A percentile compares a stretch with the other conserved stretches of the same genome.
Evolutionary conservation across 164 flowering plant genomes (phyloP).

Genomic region (grape (Vitis vinifera)): DNA sequence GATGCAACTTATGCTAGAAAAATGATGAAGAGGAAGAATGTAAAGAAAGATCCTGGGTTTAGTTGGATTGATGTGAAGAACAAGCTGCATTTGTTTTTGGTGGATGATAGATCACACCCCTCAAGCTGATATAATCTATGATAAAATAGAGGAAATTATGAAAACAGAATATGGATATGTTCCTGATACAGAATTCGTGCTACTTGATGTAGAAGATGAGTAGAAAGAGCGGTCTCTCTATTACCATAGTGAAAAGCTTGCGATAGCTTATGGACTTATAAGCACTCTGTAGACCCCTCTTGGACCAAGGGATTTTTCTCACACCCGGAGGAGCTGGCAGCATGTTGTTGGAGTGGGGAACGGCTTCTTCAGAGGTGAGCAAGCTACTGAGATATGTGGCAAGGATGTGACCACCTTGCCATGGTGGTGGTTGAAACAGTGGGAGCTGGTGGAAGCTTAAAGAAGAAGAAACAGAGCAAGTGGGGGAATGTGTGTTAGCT

Average conservation of each 20-base stretch:
- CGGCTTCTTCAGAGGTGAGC: too few species aligned
- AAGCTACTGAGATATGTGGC: too few species aligned
- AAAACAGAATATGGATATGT: conserved; percentile 41
- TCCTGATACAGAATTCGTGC: conserved; percentile 43
- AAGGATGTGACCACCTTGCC: too few species aligned
- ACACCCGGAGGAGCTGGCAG: too few species aligned
- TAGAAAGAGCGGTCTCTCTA: conserved; percentile 47
- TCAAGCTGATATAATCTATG: conserved; percentile 37
- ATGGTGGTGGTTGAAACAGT: too few species aligned
- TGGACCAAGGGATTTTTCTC: too few species aligned
- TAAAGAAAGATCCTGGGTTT: conserved; percentile 67
- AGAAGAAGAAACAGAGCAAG: too few species aligned
- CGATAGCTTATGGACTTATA: conserved; percentile 34
- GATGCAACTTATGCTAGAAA: conserved; percentile 47
- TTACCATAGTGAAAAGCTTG: conserved; percentile 59
- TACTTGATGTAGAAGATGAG: conserved; percentile 50
- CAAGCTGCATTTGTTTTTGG: conserved; percentile 54
- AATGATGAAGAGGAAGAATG: conserved; percentile 44
- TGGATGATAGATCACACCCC: conserved; percentile 56
- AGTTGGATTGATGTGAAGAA: conserved; percentile 70
- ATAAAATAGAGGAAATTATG: conserved; percentile 41
- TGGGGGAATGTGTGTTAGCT: too few species aligned
- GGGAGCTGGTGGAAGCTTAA: too few species aligned
- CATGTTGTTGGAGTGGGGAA: too few species aligned
- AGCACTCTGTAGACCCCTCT: conserved; percentile 4